Evolutionary conservation across 805 yeast genomes (phyloP).

Genomic region (Candida boidinii): DNA sequence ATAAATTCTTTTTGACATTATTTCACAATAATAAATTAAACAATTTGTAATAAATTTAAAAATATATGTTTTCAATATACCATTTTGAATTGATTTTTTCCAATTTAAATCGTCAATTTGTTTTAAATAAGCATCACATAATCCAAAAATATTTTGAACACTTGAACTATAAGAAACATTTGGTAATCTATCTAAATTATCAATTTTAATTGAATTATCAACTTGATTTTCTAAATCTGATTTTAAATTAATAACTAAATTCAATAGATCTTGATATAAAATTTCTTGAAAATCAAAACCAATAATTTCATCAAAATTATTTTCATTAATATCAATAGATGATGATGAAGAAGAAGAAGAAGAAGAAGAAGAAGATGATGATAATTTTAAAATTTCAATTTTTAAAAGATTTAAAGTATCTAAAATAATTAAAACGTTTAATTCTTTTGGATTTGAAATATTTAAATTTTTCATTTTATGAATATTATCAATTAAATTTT

Average conservation of each 20-base stretch:
- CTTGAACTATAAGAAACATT: constrained; percentile 22
- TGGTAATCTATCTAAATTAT: constrained; percentile 36
- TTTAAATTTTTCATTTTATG: too few species aligned
- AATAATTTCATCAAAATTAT: too few species aligned
- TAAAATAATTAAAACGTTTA: too few species aligned
- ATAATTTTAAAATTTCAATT: too few species aligned
- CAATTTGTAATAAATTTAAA: constrained; percentile 59
- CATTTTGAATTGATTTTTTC: constrained; percentile 57
- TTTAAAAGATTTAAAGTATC: too few species aligned
- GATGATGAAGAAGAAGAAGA: too few species aligned
- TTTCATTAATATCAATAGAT: too few species aligned
- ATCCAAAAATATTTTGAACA: constrained; percentile 17
- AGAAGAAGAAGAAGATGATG: too few species aligned
- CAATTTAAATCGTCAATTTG: constrained; percentile 58
- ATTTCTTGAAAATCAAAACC: constrained; percentile 16
- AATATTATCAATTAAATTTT: too few species aligned
- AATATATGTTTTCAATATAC: constrained; percentile 27
- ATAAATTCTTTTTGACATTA: constrained; percentile 14
- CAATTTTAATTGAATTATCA: constrained; percentile 47
- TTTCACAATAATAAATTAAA: constrained; percentile 39
- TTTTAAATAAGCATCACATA: constrained; percentile 27
- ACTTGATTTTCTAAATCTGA: constrained; percentile 21
- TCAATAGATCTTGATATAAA: constrained; percentile 14
- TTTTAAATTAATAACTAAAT: constrained; percentile 17
- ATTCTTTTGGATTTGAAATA: too few species aligned